Percentiles rank a stretch among this genome's conserved stretches.
These are phyloP conservation scores for Pyrus bretschneideri DNA, from an alignment of 306 rosid genomes.

Conservation along the genomic window DNA sequence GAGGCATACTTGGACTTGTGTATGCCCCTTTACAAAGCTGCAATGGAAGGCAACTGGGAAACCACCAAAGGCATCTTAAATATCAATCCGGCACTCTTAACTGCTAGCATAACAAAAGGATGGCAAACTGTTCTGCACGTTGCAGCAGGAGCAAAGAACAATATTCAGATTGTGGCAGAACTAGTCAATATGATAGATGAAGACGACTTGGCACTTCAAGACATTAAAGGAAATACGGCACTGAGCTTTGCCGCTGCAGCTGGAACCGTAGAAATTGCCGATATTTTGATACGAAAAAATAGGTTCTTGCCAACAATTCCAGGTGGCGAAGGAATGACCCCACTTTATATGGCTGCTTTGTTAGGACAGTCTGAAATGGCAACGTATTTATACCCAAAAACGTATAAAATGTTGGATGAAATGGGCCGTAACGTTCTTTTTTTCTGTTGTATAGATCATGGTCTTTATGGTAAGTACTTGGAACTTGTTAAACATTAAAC, in stretches of 20 bases:
- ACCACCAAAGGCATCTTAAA: background rate
- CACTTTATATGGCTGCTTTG: constrained; percentile 4
- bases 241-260: constrained; percentile 7
- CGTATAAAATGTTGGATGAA: background rate
- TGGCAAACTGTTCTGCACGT: constrained; percentile 6
- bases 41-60: constrained; percentile 15
- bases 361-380: background rate
- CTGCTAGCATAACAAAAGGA: background rate
- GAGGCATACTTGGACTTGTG: background rate
- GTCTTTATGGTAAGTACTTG: background rate
- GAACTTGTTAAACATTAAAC: background rate
- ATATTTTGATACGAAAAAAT: background rate
- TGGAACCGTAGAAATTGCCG: constrained; percentile 6
- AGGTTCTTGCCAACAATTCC: background rate
- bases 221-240: background rate
- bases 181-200: background rate
- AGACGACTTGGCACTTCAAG: background rate
- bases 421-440: background rate
- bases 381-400: background rate
- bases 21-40: constrained; percentile 4
- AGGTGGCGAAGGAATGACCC: background rate
- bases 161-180: constrained; percentile 3
- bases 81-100: background rate
- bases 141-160: constrained; percentile 3
- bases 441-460: background rate